Evolutionary conservation across 345 rosid genomes (phyloP).

Genomic region (Brassica rapa): DNA sequence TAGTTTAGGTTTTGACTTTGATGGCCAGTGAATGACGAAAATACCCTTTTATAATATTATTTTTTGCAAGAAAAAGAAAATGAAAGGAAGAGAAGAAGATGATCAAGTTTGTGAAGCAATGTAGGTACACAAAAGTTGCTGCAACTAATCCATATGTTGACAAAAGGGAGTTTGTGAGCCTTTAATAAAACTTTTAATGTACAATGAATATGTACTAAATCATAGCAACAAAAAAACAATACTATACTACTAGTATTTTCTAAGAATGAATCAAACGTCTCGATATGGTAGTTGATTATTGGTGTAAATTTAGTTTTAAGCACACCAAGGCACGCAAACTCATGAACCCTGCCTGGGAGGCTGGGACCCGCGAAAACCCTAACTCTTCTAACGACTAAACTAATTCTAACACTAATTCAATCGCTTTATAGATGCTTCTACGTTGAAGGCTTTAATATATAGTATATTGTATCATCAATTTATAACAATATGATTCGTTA

Average conservation of each 20-base stretch:
- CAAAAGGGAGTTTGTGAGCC: conserved; percentile 25
- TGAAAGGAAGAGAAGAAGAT: conserved; percentile 34
- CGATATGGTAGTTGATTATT: conserved; percentile 42
- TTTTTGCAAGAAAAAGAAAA: conserved; percentile 17
- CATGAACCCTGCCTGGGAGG: neutral
- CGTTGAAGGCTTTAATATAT: conserved; percentile 19
- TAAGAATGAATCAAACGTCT: conserved; percentile 17
- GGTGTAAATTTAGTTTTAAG: conserved; percentile 40
- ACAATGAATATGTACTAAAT: neutral
- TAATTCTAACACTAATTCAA: conserved; percentile 5
- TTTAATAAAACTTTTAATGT: neutral
- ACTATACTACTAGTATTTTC: neutral
- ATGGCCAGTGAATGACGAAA: neutral
- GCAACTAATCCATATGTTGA: conserved; percentile 48
- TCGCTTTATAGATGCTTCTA: conserved; percentile 32
- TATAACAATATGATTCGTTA: neutral
- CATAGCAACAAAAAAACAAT: neutral
- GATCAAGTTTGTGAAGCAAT: conserved; percentile 42
- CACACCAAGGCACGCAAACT: conserved; percentile 42
- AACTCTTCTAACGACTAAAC: conserved; percentile 37
- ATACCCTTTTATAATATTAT: conserved; percentile 24
- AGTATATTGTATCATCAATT: neutral
- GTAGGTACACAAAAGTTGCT: conserved; percentile 42
- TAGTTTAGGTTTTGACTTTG: conserved; percentile 37
- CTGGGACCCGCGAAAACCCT: conserved; percentile 38